phyloP scores from a whole-genome alignment of 352 stramenopile genomes.

The Pythium rishiriense region DNA sequence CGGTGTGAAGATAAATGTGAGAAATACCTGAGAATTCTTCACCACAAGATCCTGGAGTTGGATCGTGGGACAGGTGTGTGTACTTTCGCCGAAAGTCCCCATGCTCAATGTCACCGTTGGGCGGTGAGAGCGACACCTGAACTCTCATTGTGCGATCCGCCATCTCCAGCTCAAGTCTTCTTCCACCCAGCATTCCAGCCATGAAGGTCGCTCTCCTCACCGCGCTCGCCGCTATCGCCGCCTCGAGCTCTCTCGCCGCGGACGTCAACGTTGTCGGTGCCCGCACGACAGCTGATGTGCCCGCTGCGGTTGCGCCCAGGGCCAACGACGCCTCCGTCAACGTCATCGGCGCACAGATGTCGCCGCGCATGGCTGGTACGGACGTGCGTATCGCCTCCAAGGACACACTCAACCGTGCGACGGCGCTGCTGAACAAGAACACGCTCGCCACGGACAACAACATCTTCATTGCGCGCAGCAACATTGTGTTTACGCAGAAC shows the following conservation, averaged over 20 bases:
- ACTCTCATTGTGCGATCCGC: constrained; percentile 6
- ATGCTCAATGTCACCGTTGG: background rate
- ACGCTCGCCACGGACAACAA: constrained; percentile 39
- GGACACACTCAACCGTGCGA: constrained; percentile 31
- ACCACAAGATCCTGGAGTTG: too few relatives aligned
- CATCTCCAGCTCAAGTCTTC: constrained; percentile 7
- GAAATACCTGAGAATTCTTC: too few relatives aligned
- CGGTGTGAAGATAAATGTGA: too few relatives aligned
- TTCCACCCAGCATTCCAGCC: background rate
- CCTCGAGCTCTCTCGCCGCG: constrained; percentile 5
- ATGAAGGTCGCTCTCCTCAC: constrained; percentile 1
- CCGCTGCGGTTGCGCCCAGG: background rate
- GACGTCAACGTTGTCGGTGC: constrained; percentile 18
- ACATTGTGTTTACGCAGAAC: constrained; percentile 37
- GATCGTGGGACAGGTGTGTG: too few relatives aligned
- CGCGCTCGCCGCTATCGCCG: constrained; percentile 10
- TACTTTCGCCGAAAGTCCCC: background rate
- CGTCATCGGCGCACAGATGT: constrained; percentile 11
- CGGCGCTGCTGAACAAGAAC: constrained; percentile 44
- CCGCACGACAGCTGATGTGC: constrained; percentile 2
- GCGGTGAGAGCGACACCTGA: too few relatives aligned
- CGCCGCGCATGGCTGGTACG: background rate
- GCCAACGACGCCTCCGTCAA: constrained; percentile 8
- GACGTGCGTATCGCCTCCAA: constrained; percentile 22
- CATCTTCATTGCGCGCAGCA: constrained; percentile 34